These are phyloP conservation scores for Aspergillus panamensis DNA, from an alignment of 495 filamentous ascomycete genomes.

Conservation along the genomic window DNA sequence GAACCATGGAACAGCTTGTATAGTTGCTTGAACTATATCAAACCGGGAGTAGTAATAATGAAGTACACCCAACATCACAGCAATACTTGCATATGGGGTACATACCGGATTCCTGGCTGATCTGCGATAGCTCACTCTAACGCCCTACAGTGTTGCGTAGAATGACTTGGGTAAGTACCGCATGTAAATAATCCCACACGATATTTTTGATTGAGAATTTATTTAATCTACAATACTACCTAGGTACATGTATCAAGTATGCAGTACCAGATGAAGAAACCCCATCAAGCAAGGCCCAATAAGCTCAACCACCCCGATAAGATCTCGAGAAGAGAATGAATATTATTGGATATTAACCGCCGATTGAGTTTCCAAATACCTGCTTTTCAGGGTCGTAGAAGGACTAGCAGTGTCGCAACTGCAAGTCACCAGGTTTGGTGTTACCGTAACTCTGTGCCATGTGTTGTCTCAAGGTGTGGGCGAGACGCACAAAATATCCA, in stretches of 20 bases:
- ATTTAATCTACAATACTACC: too few species aligned
- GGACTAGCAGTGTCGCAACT: background rate
- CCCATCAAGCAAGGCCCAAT: background rate
- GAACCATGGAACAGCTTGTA: conserved; percentile 20
- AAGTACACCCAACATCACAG: background rate
- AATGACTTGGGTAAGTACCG: background rate
- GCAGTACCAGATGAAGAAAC: too few species aligned
- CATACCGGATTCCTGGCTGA: background rate
- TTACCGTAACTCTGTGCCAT: conserved; percentile 1
- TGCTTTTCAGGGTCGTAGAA: background rate
- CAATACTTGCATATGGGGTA: background rate
- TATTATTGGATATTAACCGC: background rate
- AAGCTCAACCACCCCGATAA: background rate
- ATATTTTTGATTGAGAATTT: too few species aligned
- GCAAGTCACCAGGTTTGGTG: conserved; percentile 8
- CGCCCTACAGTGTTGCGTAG: background rate
- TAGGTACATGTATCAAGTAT: too few species aligned
- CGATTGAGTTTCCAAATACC: conserved; percentile 7
- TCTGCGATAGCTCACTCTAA: background rate
- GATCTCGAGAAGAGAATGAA: background rate
- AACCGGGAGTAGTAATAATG: background rate
- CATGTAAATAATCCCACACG: too few species aligned
- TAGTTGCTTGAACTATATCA: conserved; percentile 17
- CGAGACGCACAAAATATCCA: background rate
- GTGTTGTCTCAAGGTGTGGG: background rate